These are phyloP conservation scores for Aspergillus clavatus DNA, from an alignment of 2,329 filamentous ascomycete species.

Conservation along the genomic window DNA sequence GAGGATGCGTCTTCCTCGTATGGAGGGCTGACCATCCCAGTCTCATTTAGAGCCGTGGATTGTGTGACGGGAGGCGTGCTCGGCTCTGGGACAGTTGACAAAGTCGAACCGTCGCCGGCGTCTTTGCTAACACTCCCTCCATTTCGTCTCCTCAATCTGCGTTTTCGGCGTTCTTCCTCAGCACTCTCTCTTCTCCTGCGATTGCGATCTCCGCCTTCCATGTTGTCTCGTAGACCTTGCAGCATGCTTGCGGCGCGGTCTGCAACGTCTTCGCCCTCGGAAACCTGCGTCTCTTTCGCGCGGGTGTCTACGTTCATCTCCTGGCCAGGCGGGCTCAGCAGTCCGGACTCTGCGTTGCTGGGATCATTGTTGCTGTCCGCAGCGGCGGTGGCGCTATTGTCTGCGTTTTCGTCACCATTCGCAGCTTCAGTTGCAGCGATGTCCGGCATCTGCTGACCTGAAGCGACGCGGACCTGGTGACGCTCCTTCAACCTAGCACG, in stretches of 20 bases:
- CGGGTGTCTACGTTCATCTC: constrained; percentile 32
- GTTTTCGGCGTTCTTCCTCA: constrained; percentile 67
- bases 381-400: constrained; percentile 29
- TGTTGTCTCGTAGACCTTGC: constrained; percentile 69
- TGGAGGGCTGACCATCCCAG: constrained; percentile 19
- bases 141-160: constrained; percentile 63
- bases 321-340: constrained; percentile 48
- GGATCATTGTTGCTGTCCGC: constrained; percentile 1
- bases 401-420: constrained; percentile 48
- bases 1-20: constrained; percentile 18
- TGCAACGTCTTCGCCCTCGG: constrained; percentile 68
- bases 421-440: constrained; percentile 52
- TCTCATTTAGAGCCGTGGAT: constrained; percentile 16
- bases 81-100: constrained; percentile 31
- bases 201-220: constrained; percentile 53
- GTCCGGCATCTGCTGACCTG: constrained; percentile 83
- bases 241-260: constrained; percentile 78
- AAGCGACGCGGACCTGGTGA: constrained; percentile 84
- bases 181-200: constrained; percentile 67
- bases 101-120: constrained; percentile 27
- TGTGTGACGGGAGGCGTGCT: constrained; percentile 25
- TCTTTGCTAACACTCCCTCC: constrained; percentile 40
- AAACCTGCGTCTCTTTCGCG: constrained; percentile 35
- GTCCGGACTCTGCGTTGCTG: constrained; percentile 23
- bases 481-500: constrained; percentile 84